Base-by-base conservation (phyloP, 306 rosid species). In the Cicer yamashitae region DNA sequence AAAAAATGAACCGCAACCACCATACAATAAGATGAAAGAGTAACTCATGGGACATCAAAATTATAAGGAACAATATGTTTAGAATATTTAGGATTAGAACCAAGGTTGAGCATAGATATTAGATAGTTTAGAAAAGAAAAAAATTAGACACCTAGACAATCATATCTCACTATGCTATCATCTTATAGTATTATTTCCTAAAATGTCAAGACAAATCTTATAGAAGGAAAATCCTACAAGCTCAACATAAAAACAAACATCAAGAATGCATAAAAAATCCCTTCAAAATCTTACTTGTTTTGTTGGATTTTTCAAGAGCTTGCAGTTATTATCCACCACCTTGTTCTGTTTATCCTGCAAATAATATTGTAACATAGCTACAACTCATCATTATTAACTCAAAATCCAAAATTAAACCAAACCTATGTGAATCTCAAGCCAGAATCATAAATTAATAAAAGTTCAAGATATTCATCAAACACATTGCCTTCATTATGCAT, bases 321-420 rank as follows among this genome's bases (percentile, higher is more conserved):
- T 85, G 44, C 56, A 77, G 75, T 77, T 87, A 50, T 76, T 82
- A 58, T 87, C 89, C 70, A 72, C 53, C 6, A 18, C 61, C 85
- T 73, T 89, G 70, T 81, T 85, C 41, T 82, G 77, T 53, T 59
- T 80, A 38, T 60, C 85, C 98, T 89, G 84, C 25, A 57, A 75
- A 75, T 37, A 85, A 74, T 77, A 84, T 30, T 30, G 34, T 69
- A 80, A 13, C 75, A 76, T n/a, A 73, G 56, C 74, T 14, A 67
- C 17, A 64, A 64, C 25, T 70, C 70, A 63, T 65, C 44, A 70
- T 22, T 45, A 53, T 25, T 6, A 64, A 30, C 39, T 14, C 34
- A 30, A 30, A 30, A 30, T 30, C 34, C 34, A 30, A 30, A 30
- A 3, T 11, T 1, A 11, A 53, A 57, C 22, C 17, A n/a, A 76